phyloP scores from a whole-genome alignment of 768 basidiomycete genomes.

The Kwoniella dendrophila region DNA sequence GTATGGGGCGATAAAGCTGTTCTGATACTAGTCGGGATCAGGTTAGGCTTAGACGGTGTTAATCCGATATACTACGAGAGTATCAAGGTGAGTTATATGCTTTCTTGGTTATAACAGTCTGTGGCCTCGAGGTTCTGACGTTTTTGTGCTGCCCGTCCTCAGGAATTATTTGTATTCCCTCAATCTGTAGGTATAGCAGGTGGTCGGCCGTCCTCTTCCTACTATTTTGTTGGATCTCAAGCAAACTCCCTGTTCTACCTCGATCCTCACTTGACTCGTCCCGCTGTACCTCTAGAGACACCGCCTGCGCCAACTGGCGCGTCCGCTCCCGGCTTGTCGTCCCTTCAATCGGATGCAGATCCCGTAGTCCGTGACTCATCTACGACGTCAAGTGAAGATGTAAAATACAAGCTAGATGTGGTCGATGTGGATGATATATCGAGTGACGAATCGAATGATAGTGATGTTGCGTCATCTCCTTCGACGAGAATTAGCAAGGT shows the following conservation, averaged over 20 bases:
- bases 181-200: conserved; percentile 97
- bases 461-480: conserved; percentile 23
- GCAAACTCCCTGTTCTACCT: conserved; percentile 71
- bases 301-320: conserved; percentile 31
- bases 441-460: conserved; percentile 31
- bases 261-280: conserved; percentile 66
- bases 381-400: not conserved
- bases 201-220: conserved; percentile 92
- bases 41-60: conserved; percentile 87
- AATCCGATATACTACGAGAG: conserved; percentile 93
- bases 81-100: conserved; percentile 65
- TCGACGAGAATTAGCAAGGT: conserved; percentile 4
- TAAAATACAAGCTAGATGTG: conserved; percentile 32
- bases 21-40: conserved; percentile 78
- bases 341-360: conserved; percentile 10
- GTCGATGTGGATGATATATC: conserved; percentile 47
- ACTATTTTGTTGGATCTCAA: conserved; percentile 95
- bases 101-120: not conserved
- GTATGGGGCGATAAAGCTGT: conserved; percentile 84
- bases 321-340: not conserved
- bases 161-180: conserved; percentile 88
- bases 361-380: conserved; percentile 15
- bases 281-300: conserved; percentile 66
- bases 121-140: not conserved
- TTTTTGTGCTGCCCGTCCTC: conserved; percentile 1